These are phyloP conservation scores for Trichomonascus vanleenenianus DNA, from an alignment of 805 yeast species.

Conservation along the genomic window DNA sequence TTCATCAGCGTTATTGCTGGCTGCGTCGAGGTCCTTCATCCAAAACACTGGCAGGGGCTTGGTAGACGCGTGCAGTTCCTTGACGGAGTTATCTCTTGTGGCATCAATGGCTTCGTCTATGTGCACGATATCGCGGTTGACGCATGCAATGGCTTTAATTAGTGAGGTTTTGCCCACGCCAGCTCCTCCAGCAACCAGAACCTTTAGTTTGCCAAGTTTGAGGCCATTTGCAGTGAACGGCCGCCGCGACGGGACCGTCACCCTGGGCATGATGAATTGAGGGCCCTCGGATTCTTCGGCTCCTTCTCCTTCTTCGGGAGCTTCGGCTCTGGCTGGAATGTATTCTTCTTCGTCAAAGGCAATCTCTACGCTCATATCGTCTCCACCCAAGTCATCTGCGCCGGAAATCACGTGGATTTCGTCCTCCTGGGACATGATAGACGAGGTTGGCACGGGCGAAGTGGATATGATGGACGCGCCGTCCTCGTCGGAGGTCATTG, in stretches of 20 bases:
- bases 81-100: neutral
- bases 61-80: constrained; percentile 19
- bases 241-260: constrained; percentile 16
- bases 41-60: constrained; percentile 19
- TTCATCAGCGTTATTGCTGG: neutral
- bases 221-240: constrained; percentile 20
- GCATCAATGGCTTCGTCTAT: constrained; percentile 5
- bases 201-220: constrained; percentile 20
- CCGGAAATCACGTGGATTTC: too few species aligned
- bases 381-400: too few species aligned
- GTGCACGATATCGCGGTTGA: constrained; percentile 28
- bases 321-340: too few species aligned
- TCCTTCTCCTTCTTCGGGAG: too few species aligned
- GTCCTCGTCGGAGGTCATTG: too few species aligned
- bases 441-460: too few species aligned
- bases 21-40: neutral
- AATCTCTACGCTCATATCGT: too few species aligned
- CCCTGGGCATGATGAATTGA: constrained; percentile 20
- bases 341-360: too few species aligned
- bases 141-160: constrained; percentile 72
- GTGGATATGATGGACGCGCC: too few species aligned
- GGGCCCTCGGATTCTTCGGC: constrained; percentile 2
- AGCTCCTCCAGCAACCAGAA: constrained; percentile 77
- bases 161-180: constrained; percentile 84
- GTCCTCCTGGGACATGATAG: too few species aligned